Evolutionary conservation across 2,329 filamentous ascomycete genomes (phyloP).

Genomic region (Microsporum audouinii): DNA sequence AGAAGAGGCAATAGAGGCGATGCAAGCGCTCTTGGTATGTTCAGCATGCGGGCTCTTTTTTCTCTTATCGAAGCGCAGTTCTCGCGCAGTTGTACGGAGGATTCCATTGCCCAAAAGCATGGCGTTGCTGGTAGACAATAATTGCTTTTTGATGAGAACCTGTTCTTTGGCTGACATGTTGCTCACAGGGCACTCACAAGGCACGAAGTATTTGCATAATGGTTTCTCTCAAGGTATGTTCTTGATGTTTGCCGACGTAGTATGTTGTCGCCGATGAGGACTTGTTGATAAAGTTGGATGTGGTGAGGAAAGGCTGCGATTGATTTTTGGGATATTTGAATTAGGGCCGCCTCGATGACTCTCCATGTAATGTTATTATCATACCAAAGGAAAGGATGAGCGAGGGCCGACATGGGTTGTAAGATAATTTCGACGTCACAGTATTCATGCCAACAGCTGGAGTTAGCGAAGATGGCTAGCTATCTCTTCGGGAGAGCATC

Average conservation of each 20-base stretch:
- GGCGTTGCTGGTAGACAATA: no score
- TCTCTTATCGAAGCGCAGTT: background rate
- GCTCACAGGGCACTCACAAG: no score
- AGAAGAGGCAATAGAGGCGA: background rate
- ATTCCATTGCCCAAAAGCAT: background rate
- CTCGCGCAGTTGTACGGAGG: background rate
- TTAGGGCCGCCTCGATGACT: background rate
- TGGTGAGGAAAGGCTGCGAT: background rate
- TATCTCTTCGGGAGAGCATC: background rate
- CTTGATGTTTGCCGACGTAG: no score
- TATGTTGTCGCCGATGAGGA: no score
- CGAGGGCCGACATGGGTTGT: background rate
- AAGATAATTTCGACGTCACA: background rate
- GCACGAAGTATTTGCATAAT: no score
- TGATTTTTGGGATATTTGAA: background rate
- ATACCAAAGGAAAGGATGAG: background rate
- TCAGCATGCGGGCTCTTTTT: background rate
- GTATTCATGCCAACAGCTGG: background rate
- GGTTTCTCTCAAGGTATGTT: no score
- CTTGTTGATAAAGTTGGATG: background rate
- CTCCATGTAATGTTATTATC: background rate
- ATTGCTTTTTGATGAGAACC: no score
- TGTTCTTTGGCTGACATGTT: no score
- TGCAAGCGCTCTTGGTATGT: background rate
- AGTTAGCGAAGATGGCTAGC: background rate